Evolutionary conservation across 176 grass and related monocot species (phyloP).

Genomic region (Oryza punctata): DNA sequence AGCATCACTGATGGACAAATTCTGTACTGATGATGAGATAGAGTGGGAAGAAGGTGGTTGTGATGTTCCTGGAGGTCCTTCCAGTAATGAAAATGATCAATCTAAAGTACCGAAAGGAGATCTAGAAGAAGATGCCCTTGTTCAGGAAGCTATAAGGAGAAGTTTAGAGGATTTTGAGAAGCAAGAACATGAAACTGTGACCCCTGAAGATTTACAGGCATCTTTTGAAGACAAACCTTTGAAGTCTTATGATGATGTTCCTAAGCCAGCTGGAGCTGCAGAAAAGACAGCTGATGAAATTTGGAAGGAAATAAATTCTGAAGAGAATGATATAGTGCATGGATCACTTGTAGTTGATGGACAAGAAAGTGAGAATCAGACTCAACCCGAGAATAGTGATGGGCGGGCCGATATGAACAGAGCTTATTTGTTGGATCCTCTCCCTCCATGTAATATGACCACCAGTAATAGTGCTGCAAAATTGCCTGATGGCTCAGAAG

Average conservation of each 20-base stretch:
- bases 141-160: slow-evolving; percentile 94
- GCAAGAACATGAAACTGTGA: slow-evolving; percentile 36
- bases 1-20: slow-evolving; percentile 46
- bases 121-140: slow-evolving; percentile 78
- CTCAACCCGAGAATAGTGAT: slow-evolving; percentile 40
- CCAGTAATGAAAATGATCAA: slow-evolving; percentile 46
- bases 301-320: slow-evolving; percentile 31
- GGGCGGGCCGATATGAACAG: not conserved
- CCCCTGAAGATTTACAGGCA: slow-evolving; percentile 29
- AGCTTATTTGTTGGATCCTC: slow-evolving; percentile 17
- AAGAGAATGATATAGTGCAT: slow-evolving; percentile 38
- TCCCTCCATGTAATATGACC: slow-evolving; percentile 38
- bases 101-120: slow-evolving; percentile 63
- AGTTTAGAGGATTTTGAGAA: slow-evolving; percentile 70
- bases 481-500: slow-evolving; percentile 38
- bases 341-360: slow-evolving; percentile 32
- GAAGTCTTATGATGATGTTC: slow-evolving; percentile 32
- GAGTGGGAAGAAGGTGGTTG: slow-evolving; percentile 78
- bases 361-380: slow-evolving; percentile 33
- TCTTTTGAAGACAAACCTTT: slow-evolving; percentile 35
- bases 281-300: slow-evolving; percentile 16
- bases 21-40: slow-evolving; percentile 49
- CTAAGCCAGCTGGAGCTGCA: slow-evolving; percentile 8
- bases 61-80: slow-evolving; percentile 57
- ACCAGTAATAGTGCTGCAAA: slow-evolving; percentile 31